A percentile compares a stretch with the other conserved stretches of the same genome.
Conservation (phyloP, 805 yeast species). For the Candida golubevii region DNA sequence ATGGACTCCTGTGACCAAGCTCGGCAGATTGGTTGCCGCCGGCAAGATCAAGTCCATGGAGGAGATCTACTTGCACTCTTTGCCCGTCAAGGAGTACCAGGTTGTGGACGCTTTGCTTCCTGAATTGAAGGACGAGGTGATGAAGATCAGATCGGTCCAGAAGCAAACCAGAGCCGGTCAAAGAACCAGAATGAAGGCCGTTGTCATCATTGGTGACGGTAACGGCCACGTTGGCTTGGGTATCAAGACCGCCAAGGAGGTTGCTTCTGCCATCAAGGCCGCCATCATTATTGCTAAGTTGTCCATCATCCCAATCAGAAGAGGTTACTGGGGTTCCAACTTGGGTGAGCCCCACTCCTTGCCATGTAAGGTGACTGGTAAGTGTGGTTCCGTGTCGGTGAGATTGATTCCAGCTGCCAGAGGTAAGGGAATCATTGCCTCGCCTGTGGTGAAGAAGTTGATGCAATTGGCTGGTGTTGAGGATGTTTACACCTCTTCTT, state of each 20-base stretch:
- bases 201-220: constrained; percentile 98
- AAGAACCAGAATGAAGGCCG: constrained; percentile 99
- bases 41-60: constrained; percentile 95
- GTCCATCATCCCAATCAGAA: constrained; percentile 98
- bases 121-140: constrained; percentile 94
- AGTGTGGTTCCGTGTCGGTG: constrained; percentile 99
- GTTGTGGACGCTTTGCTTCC: constrained; percentile 96
- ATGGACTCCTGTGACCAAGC: constrained; percentile 99
- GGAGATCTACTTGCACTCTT: constrained; percentile 98
- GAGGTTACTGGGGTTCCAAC: constrained; percentile 99
- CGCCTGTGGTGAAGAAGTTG: constrained; percentile 99
- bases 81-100: constrained; percentile 99
- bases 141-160: constrained; percentile 99
- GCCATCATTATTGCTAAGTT: constrained; percentile 99
- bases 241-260: constrained; percentile 99
- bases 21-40: constrained; percentile 99
- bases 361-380: constrained; percentile 97
- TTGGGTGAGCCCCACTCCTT: constrained; percentile 99
- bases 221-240: constrained; percentile 99
- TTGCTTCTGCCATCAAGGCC: constrained; percentile 99
- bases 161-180: constrained; percentile 99
- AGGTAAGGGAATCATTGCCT: constrained; percentile 99
- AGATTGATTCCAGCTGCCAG: constrained; percentile 99
- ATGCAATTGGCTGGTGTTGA: constrained; percentile 99
- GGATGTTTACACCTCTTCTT: constrained; percentile 98